phyloP scores from a whole-genome alignment of 2,329 filamentous ascomycete species.

The Metarhizium brunneum region DNA sequence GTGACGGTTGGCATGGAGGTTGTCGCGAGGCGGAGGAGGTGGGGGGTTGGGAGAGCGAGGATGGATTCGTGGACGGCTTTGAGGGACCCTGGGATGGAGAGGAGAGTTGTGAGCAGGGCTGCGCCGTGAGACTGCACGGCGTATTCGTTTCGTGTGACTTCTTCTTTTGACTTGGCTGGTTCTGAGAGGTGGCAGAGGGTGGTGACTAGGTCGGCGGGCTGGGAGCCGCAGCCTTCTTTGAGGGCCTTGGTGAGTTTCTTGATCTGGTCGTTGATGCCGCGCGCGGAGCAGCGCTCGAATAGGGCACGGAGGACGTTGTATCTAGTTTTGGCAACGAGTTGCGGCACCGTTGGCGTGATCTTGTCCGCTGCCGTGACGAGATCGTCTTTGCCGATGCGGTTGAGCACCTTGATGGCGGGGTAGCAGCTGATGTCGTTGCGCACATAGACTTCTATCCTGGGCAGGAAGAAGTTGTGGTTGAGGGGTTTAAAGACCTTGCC shows the following conservation, averaged over 20 bases:
- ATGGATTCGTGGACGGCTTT: slow-evolving; percentile 68
- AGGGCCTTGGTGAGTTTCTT: slow-evolving; percentile 38
- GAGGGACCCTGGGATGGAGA: slow-evolving; percentile 62
- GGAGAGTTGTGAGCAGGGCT: slow-evolving; percentile 70
- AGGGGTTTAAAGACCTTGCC: slow-evolving; percentile 87
- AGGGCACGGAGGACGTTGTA: slow-evolving; percentile 73
- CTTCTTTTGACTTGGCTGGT: not conserved
- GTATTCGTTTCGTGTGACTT: slow-evolving; percentile 42
- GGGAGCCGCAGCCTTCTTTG: slow-evolving; percentile 36
- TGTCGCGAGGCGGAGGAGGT: slow-evolving; percentile 55
- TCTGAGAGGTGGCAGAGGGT: slow-evolving; percentile 38
- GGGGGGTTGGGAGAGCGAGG: slow-evolving; percentile 45
- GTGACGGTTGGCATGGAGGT: slow-evolving; percentile 38
- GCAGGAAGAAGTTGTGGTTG: slow-evolving; percentile 70
- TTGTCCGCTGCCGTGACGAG: slow-evolving; percentile 62
- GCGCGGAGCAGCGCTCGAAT: slow-evolving; percentile 71
- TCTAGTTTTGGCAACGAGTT: slow-evolving; percentile 64
- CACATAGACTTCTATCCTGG: slow-evolving; percentile 69
- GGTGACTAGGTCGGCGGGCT: slow-evolving; percentile 37
- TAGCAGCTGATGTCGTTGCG: slow-evolving; percentile 89
- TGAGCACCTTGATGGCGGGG: slow-evolving; percentile 72
- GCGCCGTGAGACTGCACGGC: slow-evolving; percentile 61
- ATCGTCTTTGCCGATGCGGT: slow-evolving; percentile 79
- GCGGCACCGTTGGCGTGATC: slow-evolving; percentile 63
- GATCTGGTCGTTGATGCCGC: slow-evolving; percentile 47